Evolutionary conservation across 2,329 filamentous ascomycete genomes (phyloP).

Genomic region (Penicillium corylophilum): DNA sequence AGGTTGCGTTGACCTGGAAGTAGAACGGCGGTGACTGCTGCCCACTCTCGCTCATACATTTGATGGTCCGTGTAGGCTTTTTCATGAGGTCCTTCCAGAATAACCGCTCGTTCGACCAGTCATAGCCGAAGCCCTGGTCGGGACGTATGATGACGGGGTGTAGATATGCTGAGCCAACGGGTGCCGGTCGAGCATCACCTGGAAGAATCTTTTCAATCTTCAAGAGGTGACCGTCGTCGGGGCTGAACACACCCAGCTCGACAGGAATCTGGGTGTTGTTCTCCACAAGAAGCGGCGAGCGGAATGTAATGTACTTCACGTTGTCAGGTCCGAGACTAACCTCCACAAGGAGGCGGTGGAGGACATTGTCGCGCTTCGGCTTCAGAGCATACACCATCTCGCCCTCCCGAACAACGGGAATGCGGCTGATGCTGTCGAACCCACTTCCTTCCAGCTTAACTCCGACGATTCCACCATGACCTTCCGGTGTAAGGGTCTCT

Average conservation of each 20-base stretch:
- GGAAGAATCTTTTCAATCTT: slow-evolving; percentile 98
- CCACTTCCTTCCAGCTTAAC: slow-evolving; percentile 88
- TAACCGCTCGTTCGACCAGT: slow-evolving; percentile 85
- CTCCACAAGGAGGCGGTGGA: slow-evolving; percentile 89
- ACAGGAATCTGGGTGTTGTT: slow-evolving; percentile 97
- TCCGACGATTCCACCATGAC: slow-evolving; percentile 73
- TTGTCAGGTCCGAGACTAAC: slow-evolving; percentile 90
- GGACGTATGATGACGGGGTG: slow-evolving; percentile 86
- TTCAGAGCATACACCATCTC: slow-evolving; percentile 86
- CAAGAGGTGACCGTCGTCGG: slow-evolving; percentile 80
- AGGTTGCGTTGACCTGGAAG: slow-evolving; percentile 89
- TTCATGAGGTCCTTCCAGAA: slow-evolving; percentile 93
- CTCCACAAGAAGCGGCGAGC: slow-evolving; percentile 87
- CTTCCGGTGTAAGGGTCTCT: slow-evolving; percentile 85
- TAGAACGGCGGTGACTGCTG: slow-evolving; percentile 81
- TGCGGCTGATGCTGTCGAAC: slow-evolving; percentile 85
- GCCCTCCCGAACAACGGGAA: slow-evolving; percentile 90
- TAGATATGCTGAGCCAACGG: slow-evolving; percentile 86
- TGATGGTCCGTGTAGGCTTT: slow-evolving; percentile 78
- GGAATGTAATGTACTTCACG: slow-evolving; percentile 95
- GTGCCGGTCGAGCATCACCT: slow-evolving; percentile 83
- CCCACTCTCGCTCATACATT: slow-evolving; percentile 81
- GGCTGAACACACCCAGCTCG: slow-evolving; percentile 87
- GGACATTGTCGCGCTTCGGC: slow-evolving; percentile 78
- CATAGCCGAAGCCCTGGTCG: slow-evolving; percentile 93